Percentiles rank a stretch among this genome's conserved stretches.
Evolutionary conservation across 208 protist species (phyloP).

Genomic region (Crithidia expoeki): DNA sequence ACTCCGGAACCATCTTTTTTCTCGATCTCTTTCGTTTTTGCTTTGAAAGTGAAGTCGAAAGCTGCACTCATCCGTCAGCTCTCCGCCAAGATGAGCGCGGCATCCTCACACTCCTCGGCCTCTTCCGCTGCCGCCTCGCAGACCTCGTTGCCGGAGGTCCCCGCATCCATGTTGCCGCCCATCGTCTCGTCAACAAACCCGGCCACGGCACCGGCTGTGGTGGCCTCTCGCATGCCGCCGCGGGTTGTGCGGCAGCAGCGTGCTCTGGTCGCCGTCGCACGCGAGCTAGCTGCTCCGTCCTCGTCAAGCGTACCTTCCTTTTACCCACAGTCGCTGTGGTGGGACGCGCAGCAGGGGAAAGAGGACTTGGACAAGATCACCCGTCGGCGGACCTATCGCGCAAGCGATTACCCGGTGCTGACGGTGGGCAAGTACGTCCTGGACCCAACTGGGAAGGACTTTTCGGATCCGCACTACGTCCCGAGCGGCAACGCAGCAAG

Average conservation of each 20-base stretch:
- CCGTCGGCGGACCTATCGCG: slow-evolving; percentile 53
- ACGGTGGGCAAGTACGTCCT: slow-evolving; percentile 79
- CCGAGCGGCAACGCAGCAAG: slow-evolving; percentile 6
- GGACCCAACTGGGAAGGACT: slow-evolving; percentile 72
- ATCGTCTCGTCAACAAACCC: slow-evolving; percentile 1
- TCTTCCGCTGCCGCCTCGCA: background rate
- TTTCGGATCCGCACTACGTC: slow-evolving; percentile 77
- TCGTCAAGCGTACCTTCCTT: slow-evolving; percentile 29
- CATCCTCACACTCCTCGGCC: slow-evolving; percentile 3
- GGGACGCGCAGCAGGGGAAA: slow-evolving; percentile 50
- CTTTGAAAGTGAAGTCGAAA: slow-evolving; percentile 27
- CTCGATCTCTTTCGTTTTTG: slow-evolving; percentile 7
- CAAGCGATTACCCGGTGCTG: slow-evolving; percentile 44
- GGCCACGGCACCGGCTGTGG: background rate
- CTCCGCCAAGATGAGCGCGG: slow-evolving; percentile 33
- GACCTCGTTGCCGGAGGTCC: slow-evolving; percentile 6
- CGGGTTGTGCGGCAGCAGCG: slow-evolving; percentile 30
- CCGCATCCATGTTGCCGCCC: slow-evolving; percentile 13
- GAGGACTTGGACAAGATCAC: slow-evolving; percentile 60
- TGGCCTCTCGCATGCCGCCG: slow-evolving; percentile 5
- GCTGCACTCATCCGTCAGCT: slow-evolving; percentile 31
- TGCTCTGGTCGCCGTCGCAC: slow-evolving; percentile 17
- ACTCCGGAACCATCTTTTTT: no score
- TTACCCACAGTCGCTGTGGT: slow-evolving; percentile 80
- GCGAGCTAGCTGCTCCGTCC: slow-evolving; percentile 17